Percentiles rank a stretch among this genome's conserved stretches.
Conservation (phyloP, 805 yeast species). For the Candida pseudofarinosa region DNA sequence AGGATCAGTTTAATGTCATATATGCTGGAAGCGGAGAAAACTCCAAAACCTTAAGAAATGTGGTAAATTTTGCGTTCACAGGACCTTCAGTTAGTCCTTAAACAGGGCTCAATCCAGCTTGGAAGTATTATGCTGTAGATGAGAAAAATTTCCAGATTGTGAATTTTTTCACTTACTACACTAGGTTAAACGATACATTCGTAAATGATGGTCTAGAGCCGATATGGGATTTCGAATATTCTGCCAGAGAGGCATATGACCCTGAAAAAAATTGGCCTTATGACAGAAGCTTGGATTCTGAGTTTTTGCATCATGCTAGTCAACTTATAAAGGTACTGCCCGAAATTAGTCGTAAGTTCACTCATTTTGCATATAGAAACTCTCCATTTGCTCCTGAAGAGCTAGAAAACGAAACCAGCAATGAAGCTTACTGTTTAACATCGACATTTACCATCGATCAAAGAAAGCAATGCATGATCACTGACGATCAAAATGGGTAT, state of each 20-base stretch:
- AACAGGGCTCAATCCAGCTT: conserved; percentile 7
- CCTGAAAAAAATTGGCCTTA: conserved; percentile 4
- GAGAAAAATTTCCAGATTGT: conserved; percentile 2
- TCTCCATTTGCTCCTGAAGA: conserved; percentile 27
- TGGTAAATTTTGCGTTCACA: conserved; percentile 4
- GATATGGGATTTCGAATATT: conserved; percentile 5
- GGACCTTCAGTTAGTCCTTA: conserved; percentile 7
- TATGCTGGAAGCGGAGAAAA: conserved; percentile 2
- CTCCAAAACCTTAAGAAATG: conserved; percentile 3
- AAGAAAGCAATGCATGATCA: conserved; percentile 16
- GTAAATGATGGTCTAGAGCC: conserved; percentile 24
- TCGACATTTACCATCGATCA: conserved; percentile 18
- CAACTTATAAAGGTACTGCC: conserved; percentile 32
- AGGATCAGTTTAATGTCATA: conserved; percentile 3
- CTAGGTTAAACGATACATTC: conserved; percentile 41
- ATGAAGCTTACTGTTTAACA: conserved; percentile 18
- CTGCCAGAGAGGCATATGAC: conserved; percentile 6
- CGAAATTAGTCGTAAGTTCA: conserved; percentile 40
- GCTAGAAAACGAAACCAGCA: conserved; percentile 6
- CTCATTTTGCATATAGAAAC: conserved; percentile 49
- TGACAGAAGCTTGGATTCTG: conserved; percentile 3
- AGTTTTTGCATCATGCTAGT: conserved; percentile 5
- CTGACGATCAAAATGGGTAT: conserved; percentile 20
- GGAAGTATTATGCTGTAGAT: conserved; percentile 7
- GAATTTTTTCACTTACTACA: conserved; percentile 5